A percentile compares a stretch with the other conserved stretches of the same genome.
Evolutionary conservation across 306 rosid species (phyloP).

Genomic region (Carpinus fangiana): DNA sequence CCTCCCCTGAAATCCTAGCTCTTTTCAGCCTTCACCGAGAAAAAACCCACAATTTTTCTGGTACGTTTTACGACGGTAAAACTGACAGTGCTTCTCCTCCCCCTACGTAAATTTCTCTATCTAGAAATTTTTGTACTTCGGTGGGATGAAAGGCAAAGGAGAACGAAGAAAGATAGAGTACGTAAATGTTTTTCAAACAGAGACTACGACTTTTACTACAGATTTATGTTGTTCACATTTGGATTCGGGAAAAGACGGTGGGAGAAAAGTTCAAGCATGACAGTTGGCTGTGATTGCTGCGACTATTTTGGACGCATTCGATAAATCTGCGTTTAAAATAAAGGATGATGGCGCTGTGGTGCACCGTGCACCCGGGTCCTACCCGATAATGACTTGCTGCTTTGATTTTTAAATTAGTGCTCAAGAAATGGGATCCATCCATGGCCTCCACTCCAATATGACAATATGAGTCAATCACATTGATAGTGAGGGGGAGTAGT

Average conservation of each 20-base stretch:
- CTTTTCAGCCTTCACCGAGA: constrained; percentile 12
- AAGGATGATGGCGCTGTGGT: not conserved
- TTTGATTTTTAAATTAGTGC: not conserved
- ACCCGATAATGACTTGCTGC: not conserved
- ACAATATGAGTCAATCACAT: not conserved
- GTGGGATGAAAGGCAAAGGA: too few relatives aligned
- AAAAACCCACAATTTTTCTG: constrained; percentile 33
- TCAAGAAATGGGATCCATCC: not conserved
- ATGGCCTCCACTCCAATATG: not conserved
- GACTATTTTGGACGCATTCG: constrained; percentile 12
- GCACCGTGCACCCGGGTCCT: not conserved
- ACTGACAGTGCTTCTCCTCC: not conserved
- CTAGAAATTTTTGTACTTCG: too few relatives aligned
- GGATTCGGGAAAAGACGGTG: constrained; percentile 20
- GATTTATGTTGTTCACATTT: constrained; percentile 23
- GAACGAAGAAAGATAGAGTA: not conserved
- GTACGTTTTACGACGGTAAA: not conserved
- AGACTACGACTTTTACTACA: not conserved
- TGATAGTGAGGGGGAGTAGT: too few relatives aligned
- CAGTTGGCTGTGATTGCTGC: constrained; percentile 18
- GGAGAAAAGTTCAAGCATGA: not conserved
- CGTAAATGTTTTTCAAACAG: not conserved
- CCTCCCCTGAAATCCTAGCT: constrained; percentile 9
- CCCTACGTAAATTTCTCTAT: not conserved
- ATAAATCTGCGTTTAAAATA: not conserved